These are phyloP conservation scores for Condylostoma magnum DNA, from an alignment of 169 alveolate genomes.

Conservation along the genomic window DNA sequence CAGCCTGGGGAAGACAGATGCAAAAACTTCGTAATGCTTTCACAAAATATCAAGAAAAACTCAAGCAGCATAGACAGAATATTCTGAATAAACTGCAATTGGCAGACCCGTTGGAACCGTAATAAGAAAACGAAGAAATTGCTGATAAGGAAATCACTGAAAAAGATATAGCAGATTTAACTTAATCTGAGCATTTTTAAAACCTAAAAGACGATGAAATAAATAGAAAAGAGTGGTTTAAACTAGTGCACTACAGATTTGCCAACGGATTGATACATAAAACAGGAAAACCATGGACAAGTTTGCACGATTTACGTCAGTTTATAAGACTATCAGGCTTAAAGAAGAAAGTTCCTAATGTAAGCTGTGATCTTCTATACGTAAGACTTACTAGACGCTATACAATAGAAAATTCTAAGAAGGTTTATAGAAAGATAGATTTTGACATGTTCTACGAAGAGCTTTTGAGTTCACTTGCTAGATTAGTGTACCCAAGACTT, in stretches of 20 bases:
- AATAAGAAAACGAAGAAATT: neutral
- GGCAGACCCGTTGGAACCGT: neutral
- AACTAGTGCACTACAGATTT: neutral
- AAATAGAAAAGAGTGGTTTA: neutral
- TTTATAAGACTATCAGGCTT: conserved; percentile 24
- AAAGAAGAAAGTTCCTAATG: neutral
- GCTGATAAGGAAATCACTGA: neutral
- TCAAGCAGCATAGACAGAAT: neutral
- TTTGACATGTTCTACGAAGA: neutral
- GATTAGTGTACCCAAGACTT: neutral
- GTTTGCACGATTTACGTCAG: conserved; percentile 12
- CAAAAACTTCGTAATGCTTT: neutral
- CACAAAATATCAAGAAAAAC: neutral
- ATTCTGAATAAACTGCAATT: neutral
- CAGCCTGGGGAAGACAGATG: neutral
- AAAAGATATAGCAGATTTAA: neutral
- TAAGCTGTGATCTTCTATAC: conserved; percentile 12
- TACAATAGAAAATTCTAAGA: neutral
- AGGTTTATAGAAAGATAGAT: neutral
- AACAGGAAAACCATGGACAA: conserved; percentile 6
- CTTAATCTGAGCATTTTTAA: neutral
- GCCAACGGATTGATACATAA: neutral
- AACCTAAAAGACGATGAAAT: neutral
- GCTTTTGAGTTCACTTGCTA: neutral
- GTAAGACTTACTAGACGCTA: neutral